Percentiles rank a stretch among this genome's conserved stretches.
phyloP scores from a whole-genome alignment of 2,329 filamentous ascomycete species.

The Sordariomycetes sp. region DNA sequence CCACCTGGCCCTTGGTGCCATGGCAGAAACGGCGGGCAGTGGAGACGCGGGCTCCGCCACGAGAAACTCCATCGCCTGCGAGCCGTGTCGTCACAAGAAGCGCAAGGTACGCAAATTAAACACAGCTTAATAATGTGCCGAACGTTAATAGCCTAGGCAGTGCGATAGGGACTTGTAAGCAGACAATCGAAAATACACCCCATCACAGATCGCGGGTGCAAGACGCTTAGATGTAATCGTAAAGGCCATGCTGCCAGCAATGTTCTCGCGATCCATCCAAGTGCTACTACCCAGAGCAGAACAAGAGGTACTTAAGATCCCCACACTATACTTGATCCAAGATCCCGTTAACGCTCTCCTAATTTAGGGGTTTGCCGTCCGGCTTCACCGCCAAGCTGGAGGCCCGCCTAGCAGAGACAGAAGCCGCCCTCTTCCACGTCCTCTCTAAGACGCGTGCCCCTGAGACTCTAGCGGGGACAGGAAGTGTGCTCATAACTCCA shows the following conservation, averaged over 20 bases:
- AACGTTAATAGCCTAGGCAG: neutral
- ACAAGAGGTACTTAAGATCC: slow-evolving; percentile 15
- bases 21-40: slow-evolving; percentile 9
- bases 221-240: neutral
- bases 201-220: neutral
- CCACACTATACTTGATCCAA: too few relatives aligned
- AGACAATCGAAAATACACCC: neutral
- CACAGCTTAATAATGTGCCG: neutral
- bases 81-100: slow-evolving; percentile 20
- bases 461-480: neutral
- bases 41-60: slow-evolving; percentile 2
- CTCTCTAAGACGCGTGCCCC: slow-evolving; percentile 5
- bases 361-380: slow-evolving; percentile 19
- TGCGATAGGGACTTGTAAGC: neutral
- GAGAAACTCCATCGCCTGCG: slow-evolving; percentile 20
- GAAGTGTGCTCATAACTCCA: neutral
- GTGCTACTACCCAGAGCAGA: slow-evolving; percentile 22
- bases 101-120: slow-evolving; percentile 14
- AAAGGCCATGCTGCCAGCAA: slow-evolving; percentile 17
- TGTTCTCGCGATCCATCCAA: slow-evolving; percentile 16
- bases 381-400: slow-evolving; percentile 28
- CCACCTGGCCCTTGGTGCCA: neutral
- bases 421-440: slow-evolving; percentile 15
- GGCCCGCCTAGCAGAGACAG: slow-evolving; percentile 20
- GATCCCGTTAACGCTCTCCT: neutral